Conservation (phyloP, 352 stramenopile genomes). For the Pythium phragmitis region DNA sequence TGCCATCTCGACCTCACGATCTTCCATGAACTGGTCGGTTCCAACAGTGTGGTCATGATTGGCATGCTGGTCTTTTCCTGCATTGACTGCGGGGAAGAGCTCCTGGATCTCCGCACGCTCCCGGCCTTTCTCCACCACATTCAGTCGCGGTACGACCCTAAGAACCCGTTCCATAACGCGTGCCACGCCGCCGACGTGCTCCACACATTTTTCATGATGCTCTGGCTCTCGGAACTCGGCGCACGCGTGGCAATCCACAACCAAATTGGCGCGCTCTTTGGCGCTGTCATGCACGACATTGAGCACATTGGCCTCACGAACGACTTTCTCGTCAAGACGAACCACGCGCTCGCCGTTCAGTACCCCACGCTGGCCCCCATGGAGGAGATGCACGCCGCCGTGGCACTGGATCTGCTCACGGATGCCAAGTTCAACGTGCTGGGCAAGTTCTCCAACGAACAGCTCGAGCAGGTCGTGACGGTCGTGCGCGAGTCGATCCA, state of each 20-base stretch:
- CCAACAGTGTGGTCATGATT: conserved; percentile 65
- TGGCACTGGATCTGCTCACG: conserved; percentile 54
- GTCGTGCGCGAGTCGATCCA: conserved; percentile 69
- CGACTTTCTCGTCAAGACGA: conserved; percentile 75
- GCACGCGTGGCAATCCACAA: conserved; percentile 60
- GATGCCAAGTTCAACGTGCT: conserved; percentile 54
- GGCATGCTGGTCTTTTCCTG: conserved; percentile 72
- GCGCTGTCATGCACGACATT: conserved; percentile 80
- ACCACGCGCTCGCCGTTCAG: conserved; percentile 60
- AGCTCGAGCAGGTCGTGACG: conserved; percentile 53
- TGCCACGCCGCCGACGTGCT: conserved; percentile 80
- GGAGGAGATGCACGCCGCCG: conserved; percentile 73
- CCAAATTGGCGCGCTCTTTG: conserved; percentile 69
- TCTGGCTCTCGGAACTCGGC: conserved; percentile 53
- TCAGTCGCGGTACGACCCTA: conserved; percentile 56
- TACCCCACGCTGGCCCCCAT: conserved; percentile 63
- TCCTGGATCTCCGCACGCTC: conserved; percentile 55
- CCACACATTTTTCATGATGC: conserved; percentile 74
- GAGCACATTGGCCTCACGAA: conserved; percentile 78
- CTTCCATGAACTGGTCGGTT: conserved; percentile 61
- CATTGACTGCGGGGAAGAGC: conserved; percentile 51
- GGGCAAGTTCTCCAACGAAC: conserved; percentile 41
- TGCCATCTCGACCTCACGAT: conserved; percentile 65
- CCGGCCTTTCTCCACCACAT: conserved; percentile 57
- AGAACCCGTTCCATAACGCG: conserved; percentile 82